Percentiles rank a stretch among this genome's conserved stretches.
phyloP scores from a whole-genome alignment of 306 rosid species.

The Acacia melanoxylon region DNA sequence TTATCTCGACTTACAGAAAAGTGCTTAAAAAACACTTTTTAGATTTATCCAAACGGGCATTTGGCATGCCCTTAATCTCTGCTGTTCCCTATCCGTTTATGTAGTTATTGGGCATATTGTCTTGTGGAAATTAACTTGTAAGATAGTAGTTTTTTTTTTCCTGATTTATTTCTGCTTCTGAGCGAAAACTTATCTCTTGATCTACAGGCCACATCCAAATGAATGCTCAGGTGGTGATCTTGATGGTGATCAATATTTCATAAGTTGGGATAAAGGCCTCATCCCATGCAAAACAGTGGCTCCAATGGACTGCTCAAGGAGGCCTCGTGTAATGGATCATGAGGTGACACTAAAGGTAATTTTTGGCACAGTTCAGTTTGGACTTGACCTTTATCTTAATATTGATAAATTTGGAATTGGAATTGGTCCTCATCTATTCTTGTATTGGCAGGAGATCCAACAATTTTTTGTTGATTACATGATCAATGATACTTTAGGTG shows the following conservation, averaged over 20 bases:
- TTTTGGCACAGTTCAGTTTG: not conserved
- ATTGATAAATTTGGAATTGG: slow-evolving; percentile 10
- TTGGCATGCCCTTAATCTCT: slow-evolving; percentile 6
- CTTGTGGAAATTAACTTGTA: not conserved
- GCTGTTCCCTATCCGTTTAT: not conserved
- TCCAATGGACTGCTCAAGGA: slow-evolving; percentile 85
- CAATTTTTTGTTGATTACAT: slow-evolving; percentile 88
- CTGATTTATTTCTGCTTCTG: not conserved
- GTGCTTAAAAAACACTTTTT: no score
- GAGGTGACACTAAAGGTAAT: slow-evolving; percentile 77
- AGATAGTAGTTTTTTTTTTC: not conserved
- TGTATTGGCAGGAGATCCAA: slow-evolving; percentile 73
- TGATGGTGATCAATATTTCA: slow-evolving; percentile 88
- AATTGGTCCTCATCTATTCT: slow-evolving; percentile 27
- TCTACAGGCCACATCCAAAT: slow-evolving; percentile 92
- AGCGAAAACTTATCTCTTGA: slow-evolving; percentile 18
- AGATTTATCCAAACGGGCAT: no score
- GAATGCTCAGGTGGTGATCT: slow-evolving; percentile 99
- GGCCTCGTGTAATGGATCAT: slow-evolving; percentile 87
- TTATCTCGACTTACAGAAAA: no score
- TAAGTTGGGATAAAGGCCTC: slow-evolving; percentile 80
- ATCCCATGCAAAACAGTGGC: slow-evolving; percentile 60
- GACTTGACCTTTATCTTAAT: not conserved
- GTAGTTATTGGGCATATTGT: not conserved
- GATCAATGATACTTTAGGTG: slow-evolving; percentile 92